Conservation (phyloP, 176 grass and related monocot genomes). For the Phoenix roebelenii region DNA sequence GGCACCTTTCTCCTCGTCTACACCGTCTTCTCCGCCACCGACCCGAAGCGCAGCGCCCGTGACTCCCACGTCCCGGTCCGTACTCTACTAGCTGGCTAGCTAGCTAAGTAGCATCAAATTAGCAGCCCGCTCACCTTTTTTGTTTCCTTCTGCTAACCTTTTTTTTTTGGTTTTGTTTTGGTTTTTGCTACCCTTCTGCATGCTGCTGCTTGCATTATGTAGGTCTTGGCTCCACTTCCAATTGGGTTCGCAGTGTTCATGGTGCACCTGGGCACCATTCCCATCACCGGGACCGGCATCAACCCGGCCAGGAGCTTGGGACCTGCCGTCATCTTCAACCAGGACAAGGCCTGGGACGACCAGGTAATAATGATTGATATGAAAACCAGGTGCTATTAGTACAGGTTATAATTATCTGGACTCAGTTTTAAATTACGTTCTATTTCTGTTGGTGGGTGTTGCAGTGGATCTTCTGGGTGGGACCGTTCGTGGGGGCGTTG, state of each 20-base stretch:
- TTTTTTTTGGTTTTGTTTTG: too few relatives aligned
- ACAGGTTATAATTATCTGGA: too few relatives aligned
- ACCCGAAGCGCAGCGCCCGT: slow-evolving; percentile 35
- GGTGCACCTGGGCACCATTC: slow-evolving; percentile 26
- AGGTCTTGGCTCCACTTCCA: slow-evolving; percentile 18
- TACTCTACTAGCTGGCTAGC: not conserved
- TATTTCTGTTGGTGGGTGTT: too few relatives aligned
- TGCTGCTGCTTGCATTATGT: not conserved
- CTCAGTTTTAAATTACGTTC: too few relatives aligned
- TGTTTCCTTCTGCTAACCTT: too few relatives aligned
- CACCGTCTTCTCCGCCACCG: slow-evolving; percentile 46
- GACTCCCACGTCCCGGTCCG: slow-evolving; percentile 39
- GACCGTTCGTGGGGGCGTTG: slow-evolving; percentile 15
- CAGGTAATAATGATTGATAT: slow-evolving; percentile 3
- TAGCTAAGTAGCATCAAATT: too few relatives aligned
- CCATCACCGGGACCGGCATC: slow-evolving; percentile 23
- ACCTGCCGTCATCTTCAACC: slow-evolving; percentile 24
- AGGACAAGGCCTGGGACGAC: slow-evolving; percentile 16
- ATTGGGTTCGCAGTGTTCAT: slow-evolving; percentile 29
- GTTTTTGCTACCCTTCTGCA: too few relatives aligned
- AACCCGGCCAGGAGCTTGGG: slow-evolving; percentile 32
- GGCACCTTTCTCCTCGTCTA: slow-evolving; percentile 45
- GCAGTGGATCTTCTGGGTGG: slow-evolving; percentile 33
- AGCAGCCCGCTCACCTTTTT: too few relatives aligned
- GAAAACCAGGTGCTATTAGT: too few relatives aligned